These are phyloP conservation scores for Pichia scutulata DNA, from an alignment of 805 yeast genomes.

Conservation along the genomic window DNA sequence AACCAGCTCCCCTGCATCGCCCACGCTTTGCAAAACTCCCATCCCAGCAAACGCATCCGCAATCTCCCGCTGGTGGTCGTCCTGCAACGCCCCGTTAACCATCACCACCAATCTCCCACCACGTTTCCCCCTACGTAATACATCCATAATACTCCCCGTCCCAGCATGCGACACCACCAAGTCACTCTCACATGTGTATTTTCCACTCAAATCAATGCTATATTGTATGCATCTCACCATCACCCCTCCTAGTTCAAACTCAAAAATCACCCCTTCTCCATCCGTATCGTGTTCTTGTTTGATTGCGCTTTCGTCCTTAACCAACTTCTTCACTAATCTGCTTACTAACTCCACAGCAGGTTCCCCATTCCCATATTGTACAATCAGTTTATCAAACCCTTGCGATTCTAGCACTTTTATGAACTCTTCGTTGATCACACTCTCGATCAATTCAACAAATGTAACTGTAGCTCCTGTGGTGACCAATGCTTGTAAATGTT, in stretches of 20 bases:
- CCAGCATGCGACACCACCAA: conserved; percentile 83
- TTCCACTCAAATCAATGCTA: conserved; percentile 32
- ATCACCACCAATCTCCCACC: conserved; percentile 58
- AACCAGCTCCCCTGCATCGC: background rate
- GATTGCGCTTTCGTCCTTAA: background rate
- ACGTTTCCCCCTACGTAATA: conserved; percentile 35
- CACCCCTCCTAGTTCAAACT: conserved; percentile 9
- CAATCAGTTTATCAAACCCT: conserved; percentile 35
- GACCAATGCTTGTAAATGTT: conserved; percentile 36
- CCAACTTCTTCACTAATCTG: background rate
- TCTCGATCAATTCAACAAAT: conserved; percentile 50
- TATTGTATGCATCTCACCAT: conserved; percentile 41
- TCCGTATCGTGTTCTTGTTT: background rate
- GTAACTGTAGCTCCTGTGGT: conserved; percentile 93
- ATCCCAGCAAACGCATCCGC: conserved; percentile 45
- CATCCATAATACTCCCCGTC: conserved; percentile 86
- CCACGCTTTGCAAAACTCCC: conserved; percentile 21
- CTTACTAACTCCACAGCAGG: background rate
- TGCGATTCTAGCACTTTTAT: conserved; percentile 26
- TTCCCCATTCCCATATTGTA: conserved; percentile 33
- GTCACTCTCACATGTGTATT: conserved; percentile 39
- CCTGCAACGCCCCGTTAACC: conserved; percentile 66
- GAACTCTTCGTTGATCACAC: conserved; percentile 32
- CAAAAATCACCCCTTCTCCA: background rate
- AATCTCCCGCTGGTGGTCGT: conserved; percentile 77